Percentiles rank a stretch among this genome's conserved stretches.
Evolutionary conservation across 2,329 filamentous ascomycete genomes (phyloP).

Genomic region (Ophiocordyceps sinensis): DNA sequence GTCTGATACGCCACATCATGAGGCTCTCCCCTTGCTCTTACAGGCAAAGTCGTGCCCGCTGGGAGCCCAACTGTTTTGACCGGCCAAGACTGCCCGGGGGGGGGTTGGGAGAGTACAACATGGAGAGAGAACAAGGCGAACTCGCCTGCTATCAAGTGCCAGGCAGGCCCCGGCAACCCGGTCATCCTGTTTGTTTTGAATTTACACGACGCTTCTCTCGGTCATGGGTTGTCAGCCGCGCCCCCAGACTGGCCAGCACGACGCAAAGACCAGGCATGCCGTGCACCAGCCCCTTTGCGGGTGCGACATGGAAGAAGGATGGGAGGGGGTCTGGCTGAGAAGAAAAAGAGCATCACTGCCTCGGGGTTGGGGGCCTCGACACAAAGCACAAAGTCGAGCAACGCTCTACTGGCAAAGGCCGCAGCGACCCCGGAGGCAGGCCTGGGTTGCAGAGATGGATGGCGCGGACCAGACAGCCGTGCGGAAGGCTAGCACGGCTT

Average conservation of each 20-base stretch:
- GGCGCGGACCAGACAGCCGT: too few relatives aligned
- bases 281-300: too few relatives aligned
- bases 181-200: neutral
- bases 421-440: too few relatives aligned
- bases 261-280: neutral
- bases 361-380: too few relatives aligned
- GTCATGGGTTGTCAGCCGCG: neutral
- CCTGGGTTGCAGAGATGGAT: too few relatives aligned
- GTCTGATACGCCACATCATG: neutral
- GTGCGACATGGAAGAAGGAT: too few relatives aligned
- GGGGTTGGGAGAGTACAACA: too few relatives aligned
- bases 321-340: too few relatives aligned
- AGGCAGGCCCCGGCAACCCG: neutral
- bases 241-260: neutral
- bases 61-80: neutral
- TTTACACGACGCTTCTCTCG: neutral
- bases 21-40: neutral
- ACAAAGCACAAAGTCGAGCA: too few relatives aligned
- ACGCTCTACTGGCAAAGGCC: too few relatives aligned
- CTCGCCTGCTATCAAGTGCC: neutral
- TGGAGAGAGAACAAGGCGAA: too few relatives aligned
- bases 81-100: neutral
- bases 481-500: neutral
- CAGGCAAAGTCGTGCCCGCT: neutral
- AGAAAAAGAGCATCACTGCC: too few relatives aligned